phyloP scores from a whole-genome alignment of 306 rosid genomes.

The Glycyrrhiza uralensis region DNA sequence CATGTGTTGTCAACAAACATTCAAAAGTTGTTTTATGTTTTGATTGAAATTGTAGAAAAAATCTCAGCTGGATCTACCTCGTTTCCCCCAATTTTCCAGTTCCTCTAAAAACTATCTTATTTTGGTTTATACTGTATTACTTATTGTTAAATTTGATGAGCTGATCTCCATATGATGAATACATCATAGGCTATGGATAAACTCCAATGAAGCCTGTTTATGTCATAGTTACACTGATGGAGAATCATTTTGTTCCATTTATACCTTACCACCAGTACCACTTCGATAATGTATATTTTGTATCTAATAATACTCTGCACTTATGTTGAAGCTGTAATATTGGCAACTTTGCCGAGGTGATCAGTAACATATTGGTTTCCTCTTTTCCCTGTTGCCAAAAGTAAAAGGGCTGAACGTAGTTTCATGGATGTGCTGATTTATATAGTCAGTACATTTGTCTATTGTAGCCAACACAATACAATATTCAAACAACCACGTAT shows the following conservation, averaged over 20 bases:
- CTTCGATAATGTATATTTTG: not conserved
- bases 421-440: conserved; percentile 20
- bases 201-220: conserved; percentile 44
- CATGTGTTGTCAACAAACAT: no score
- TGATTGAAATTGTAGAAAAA: not conserved
- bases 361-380: conserved; percentile 37
- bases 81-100: not conserved
- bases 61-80: not conserved
- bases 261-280: no score
- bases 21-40: no score
- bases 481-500: not conserved
- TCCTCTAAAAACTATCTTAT: not conserved
- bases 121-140: not conserved
- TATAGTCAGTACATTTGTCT: conserved; percentile 7
- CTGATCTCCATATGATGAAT: conserved; percentile 54
- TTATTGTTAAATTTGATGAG: not conserved
- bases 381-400: conserved; percentile 80
- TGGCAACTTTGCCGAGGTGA: conserved; percentile 81
- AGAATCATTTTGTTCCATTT: not conserved
- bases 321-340: not conserved
- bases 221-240: conserved; percentile 85
- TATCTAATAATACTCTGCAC: not conserved
- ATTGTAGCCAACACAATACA: conserved; percentile 26
- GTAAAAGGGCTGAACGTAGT: conserved; percentile 16
- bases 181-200: conserved; percentile 47